Base-by-base conservation (phyloP, 2,329 filamentous ascomycete species). In the Cladophialophora exuberans region DNA sequence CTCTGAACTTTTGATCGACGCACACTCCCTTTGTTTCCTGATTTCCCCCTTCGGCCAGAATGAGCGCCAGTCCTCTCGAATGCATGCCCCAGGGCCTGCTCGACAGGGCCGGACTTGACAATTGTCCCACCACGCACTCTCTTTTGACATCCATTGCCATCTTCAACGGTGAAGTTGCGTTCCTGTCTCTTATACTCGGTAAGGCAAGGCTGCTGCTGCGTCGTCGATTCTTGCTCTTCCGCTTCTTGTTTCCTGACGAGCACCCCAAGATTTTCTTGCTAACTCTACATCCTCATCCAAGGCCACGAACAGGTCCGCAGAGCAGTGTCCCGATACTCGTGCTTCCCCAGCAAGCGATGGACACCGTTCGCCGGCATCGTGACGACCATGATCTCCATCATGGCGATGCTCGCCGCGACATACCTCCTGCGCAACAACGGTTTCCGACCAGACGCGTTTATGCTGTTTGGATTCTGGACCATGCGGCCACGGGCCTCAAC, bases 391-490 rank as follows among this genome's bases (percentile, higher is more conserved):
- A 47, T 47, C 10, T 33, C 26, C 11, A 47, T 47, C 18, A 31
- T 22, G 3, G 28, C 44, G 28, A 47, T 47, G 44, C 31, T 47
- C 11, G 44, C 44, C 10, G 44, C 44, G 15, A 47, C 44, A 13
- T 47, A 47, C 18, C 44, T 47, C 6, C 30, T 47, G 26, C 44
- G 44, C 3, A 47, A 47, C 44, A 36, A 47, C 3, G 44, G 44
- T n/a, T 47, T 47, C 30, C 44, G 28, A 23, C 44, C 28, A 3
- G 13, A 47, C 6, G 26, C 28, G 5, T 47, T 47, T 20, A 47
- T 47, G 44, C 30, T 47, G 17, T 36, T 47, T 22, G 44, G 44
- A 10, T 47, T 47, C 30, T 47, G 44, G 28, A 47, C 44, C 44
- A 47, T 47, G 44, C 44, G 44, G 11, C 44, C 44, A 15, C 44